Evolutionary conservation across 2,329 filamentous ascomycete species (phyloP).

Genomic region (Lachnellula suecica): DNA sequence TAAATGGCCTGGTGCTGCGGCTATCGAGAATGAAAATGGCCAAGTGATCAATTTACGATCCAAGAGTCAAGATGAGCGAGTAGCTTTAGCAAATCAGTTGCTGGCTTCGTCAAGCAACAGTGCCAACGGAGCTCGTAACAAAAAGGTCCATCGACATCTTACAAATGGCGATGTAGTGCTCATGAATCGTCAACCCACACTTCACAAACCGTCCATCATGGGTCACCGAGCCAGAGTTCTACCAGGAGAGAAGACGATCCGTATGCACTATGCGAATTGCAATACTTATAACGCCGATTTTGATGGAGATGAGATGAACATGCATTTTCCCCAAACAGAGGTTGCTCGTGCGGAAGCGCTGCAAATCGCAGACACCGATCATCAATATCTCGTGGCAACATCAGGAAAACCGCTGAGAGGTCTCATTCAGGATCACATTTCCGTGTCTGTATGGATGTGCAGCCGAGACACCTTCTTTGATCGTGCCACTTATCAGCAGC

Average conservation of each 20-base stretch:
- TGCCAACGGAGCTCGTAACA: slow-evolving; percentile 76
- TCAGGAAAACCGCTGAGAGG: slow-evolving; percentile 91
- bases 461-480: slow-evolving; percentile 91
- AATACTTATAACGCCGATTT: slow-evolving; percentile 99
- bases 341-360: slow-evolving; percentile 89
- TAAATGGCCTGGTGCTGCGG: slow-evolving; percentile 90
- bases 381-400: slow-evolving; percentile 93
- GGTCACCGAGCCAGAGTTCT: slow-evolving; percentile 90
- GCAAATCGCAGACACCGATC: slow-evolving; percentile 92
- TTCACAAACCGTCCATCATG: slow-evolving; percentile 99
- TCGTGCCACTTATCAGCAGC: slow-evolving; percentile 83
- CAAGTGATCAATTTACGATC: slow-evolving; percentile 84
- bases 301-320: slow-evolving; percentile 99
- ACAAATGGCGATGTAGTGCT: slow-evolving; percentile 96
- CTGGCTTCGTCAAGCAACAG: slow-evolving; percentile 78
- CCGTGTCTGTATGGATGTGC: slow-evolving; percentile 87
- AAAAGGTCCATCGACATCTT: slow-evolving; percentile 95
- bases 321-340: slow-evolving; percentile 99
- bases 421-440: slow-evolving; percentile 97
- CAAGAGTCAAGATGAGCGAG: slow-evolving; percentile 84
- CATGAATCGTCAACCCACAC: slow-evolving; percentile 97
- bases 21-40: slow-evolving; percentile 94
- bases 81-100: slow-evolving; percentile 88
- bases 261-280: slow-evolving; percentile 99
- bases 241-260: slow-evolving; percentile 92